phyloP scores from a whole-genome alignment of 805 yeast genomes.

The Wickerhamia fluorescens region DNA sequence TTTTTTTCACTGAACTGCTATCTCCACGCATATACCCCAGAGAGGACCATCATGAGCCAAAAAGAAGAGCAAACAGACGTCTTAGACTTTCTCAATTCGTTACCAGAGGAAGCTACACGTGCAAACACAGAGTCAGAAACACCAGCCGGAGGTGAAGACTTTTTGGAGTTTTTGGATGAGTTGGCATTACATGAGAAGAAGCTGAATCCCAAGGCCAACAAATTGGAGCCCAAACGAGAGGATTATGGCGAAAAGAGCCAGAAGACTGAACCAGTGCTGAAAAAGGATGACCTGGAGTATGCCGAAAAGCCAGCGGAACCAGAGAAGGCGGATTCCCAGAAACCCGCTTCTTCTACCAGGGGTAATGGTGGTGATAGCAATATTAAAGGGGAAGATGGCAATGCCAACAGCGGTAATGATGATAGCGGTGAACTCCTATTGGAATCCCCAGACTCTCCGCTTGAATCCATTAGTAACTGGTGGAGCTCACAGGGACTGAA shows the following conservation, averaged over 20 bases:
- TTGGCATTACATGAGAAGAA: slow-evolving; percentile 56
- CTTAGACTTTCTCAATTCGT: slow-evolving; percentile 69
- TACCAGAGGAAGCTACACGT: slow-evolving; percentile 61
- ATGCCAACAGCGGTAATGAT: background rate
- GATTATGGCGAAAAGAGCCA: slow-evolving; percentile 1
- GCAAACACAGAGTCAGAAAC: slow-evolving; percentile 24
- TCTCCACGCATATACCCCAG: too few species aligned
- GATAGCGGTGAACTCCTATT: slow-evolving; percentile 14
- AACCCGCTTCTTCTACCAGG: background rate
- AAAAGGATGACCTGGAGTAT: background rate
- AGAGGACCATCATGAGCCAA: background rate
- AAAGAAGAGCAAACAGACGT: slow-evolving; percentile 44
- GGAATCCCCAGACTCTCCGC: slow-evolving; percentile 46
- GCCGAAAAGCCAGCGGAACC: background rate
- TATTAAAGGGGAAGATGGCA: background rate
- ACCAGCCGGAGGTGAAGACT: slow-evolving; percentile 28
- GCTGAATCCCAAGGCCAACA: slow-evolving; percentile 21
- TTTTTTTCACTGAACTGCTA: too few species aligned
- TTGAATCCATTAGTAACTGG: slow-evolving; percentile 64
- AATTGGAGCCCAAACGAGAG: slow-evolving; percentile 23
- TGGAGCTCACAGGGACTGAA: slow-evolving; percentile 66
- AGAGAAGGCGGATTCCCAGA: slow-evolving; percentile 2
- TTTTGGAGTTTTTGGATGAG: slow-evolving; percentile 57
- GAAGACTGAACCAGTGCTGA: slow-evolving; percentile 2
- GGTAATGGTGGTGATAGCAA: background rate